phyloP scores from a whole-genome alignment of 345 rosid species.

The Alliaria petiolata region DNA sequence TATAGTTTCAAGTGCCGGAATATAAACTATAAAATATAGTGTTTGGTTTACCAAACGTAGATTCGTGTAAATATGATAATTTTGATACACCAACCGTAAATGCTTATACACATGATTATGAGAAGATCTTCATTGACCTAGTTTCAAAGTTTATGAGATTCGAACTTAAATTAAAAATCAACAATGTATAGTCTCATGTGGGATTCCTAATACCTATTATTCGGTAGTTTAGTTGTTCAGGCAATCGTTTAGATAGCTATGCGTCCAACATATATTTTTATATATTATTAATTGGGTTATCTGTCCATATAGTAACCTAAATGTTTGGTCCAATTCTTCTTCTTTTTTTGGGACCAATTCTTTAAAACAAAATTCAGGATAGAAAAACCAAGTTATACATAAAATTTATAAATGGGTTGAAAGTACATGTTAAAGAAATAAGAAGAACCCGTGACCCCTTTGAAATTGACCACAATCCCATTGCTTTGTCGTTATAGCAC shows the following conservation, averaged over 20 bases:
- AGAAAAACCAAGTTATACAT: neutral
- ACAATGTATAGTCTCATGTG: too few relatives aligned
- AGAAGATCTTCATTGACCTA: neutral
- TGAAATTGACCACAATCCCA: slow-evolving; percentile 23
- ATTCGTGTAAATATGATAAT: slow-evolving; percentile 4
- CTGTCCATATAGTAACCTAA: neutral
- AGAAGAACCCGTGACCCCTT: slow-evolving; percentile 32
- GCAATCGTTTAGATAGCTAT: neutral
- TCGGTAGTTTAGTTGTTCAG: neutral
- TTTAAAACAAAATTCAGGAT: neutral
- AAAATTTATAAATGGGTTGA: slow-evolving; percentile 9
- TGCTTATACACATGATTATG: neutral
- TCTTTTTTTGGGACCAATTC: neutral
- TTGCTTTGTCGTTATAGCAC: slow-evolving; percentile 8
- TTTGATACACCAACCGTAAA: slow-evolving; percentile 4
- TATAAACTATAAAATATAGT: neutral
- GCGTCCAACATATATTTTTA: too few relatives aligned
- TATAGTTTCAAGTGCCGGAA: neutral
- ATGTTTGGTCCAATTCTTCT: neutral
- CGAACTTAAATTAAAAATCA: neutral
- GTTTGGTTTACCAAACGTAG: slow-evolving; percentile 29
- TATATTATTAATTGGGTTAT: neutral
- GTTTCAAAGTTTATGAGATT: neutral
- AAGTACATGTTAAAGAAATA: slow-evolving; percentile 11
- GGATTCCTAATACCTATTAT: neutral